Evolutionary conservation across 192 early-diverging fungal species (phyloP), one percentile per base, ranked within the genome.

Genomic region (Haplosporangium gracile): DNA sequence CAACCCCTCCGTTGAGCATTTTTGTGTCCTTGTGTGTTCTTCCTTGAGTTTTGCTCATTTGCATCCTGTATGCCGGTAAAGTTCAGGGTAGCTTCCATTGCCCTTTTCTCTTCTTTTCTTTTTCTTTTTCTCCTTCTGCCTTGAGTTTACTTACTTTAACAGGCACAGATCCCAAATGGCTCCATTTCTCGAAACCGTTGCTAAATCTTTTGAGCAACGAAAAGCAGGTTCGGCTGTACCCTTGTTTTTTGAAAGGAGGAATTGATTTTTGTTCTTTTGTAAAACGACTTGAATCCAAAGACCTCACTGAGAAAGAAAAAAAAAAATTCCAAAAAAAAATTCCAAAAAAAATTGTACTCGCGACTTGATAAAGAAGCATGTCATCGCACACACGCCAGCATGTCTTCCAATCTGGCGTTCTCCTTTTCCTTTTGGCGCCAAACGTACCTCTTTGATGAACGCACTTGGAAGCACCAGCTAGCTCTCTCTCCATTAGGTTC

Each of bases 291-390:
- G 60, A 63, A 63, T 26, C 22, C n/a, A 65, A 29, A 9, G 7
- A 65, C 60, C 60, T 65, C 60, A 65, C 60, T 65, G 60, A 15
- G 60, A 65, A 65, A 32, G 60, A 65, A 65, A 65, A 65, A 32
- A 15, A n/a, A n/a, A n/a, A n/a, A n/a, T n/a, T n/a, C n/a, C n/a
- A 65, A 65, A 32, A 29, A 65, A 65, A 65, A 65, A 32, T 2
- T 32, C n/a, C 10, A 65, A 29, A 65, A 29, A 65, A 11, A 11
- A 26, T 65, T 32, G 60, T 65, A 65, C 60, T 65, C 29, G 26
- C 29, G 13, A 5, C 26, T 15, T 65, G 60, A 65, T 65, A 65
- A 65, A 65, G 29, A 34, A 65, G 60, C 5, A 34, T 65, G 60
- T 65, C 60, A 65, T 32, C 8, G 29, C 57, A 63, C 57, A 32